These are phyloP conservation scores for Allium sativum DNA, from an alignment of 106 monocot genomes.

Conservation along the genomic window DNA sequence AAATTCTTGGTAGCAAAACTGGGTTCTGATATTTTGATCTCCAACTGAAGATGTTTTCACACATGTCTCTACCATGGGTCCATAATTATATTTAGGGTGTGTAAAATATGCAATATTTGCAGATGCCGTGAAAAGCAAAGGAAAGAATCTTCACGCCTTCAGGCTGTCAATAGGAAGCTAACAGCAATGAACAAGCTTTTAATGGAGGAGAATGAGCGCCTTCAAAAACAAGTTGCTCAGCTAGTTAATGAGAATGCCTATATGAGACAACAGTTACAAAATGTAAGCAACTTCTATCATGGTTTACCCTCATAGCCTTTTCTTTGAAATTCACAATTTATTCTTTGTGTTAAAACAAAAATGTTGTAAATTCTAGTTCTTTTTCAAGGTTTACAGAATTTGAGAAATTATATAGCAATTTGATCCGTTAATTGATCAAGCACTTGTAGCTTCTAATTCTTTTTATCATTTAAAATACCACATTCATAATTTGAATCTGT, in stretches of 20 bases:
- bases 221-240: slow-evolving; percentile 91
- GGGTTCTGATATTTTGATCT: too few species aligned
- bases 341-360: not conserved
- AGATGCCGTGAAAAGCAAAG: slow-evolving; percentile 96
- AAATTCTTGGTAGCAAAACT: too few species aligned
- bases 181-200: slow-evolving; percentile 95
- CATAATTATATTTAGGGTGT: not conserved
- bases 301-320: not conserved
- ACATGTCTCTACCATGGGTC: too few species aligned
- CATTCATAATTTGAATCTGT: slow-evolving; percentile 2
- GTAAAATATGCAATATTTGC: not conserved
- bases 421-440: too few species aligned
- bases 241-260: slow-evolving; percentile 79
- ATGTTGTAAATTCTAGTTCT: too few species aligned
- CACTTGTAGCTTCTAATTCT: not conserved
- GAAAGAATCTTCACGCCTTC: slow-evolving; percentile 83
- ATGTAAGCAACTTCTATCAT: slow-evolving; percentile 19
- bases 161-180: slow-evolving; percentile 77
- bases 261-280: slow-evolving; percentile 83
- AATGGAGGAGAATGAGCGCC: slow-evolving; percentile 95
- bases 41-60: too few species aligned
- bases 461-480: not conserved
- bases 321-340: not conserved
- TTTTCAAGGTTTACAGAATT: too few species aligned
- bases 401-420: too few species aligned